A percentile compares a stretch with the other conserved stretches of the same genome.
Evolutionary conservation across 306 rosid species (phyloP).

Genomic region (Acacia acuminata): DNA sequence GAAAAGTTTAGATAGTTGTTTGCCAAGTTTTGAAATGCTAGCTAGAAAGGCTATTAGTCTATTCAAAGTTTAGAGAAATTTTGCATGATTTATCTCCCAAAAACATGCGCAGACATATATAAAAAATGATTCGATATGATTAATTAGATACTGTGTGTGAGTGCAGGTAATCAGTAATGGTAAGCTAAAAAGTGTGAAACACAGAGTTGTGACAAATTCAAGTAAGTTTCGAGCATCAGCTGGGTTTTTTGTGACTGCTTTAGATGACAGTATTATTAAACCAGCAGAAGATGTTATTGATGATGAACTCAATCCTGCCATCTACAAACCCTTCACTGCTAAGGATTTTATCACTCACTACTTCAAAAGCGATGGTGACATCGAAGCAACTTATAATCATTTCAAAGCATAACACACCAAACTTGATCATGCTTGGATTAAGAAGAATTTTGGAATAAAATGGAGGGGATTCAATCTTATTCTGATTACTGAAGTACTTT

Average conservation of each 20-base stretch:
- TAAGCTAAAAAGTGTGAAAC: slow-evolving; percentile 40
- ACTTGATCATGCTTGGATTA: neutral
- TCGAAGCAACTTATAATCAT: neutral
- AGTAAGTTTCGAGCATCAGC: slow-evolving; percentile 31
- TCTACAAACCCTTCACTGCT: slow-evolving; percentile 32
- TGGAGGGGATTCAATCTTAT: too few relatives aligned
- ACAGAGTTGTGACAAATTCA: slow-evolving; percentile 63
- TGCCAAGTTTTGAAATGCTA: neutral
- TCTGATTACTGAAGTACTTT: too few relatives aligned
- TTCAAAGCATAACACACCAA: neutral
- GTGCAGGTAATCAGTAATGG: slow-evolving; percentile 27
- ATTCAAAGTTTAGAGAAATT: neutral
- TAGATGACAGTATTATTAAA: slow-evolving; percentile 30
- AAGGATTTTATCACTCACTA: slow-evolving; percentile 33
- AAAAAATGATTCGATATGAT: neutral
- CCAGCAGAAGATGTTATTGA: slow-evolving; percentile 40
- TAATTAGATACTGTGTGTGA: neutral
- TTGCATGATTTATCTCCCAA: neutral
- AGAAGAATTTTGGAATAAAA: too few relatives aligned
- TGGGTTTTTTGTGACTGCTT: slow-evolving; percentile 33
- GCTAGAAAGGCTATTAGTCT: too few relatives aligned
- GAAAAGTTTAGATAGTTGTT: neutral
- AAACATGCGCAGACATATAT: too few relatives aligned
- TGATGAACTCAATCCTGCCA: slow-evolving; percentile 25
- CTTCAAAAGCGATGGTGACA: slow-evolving; percentile 7